Base-by-base conservation (phyloP, 208 protist species). In the Trypanosomatidae sp. region DNA sequence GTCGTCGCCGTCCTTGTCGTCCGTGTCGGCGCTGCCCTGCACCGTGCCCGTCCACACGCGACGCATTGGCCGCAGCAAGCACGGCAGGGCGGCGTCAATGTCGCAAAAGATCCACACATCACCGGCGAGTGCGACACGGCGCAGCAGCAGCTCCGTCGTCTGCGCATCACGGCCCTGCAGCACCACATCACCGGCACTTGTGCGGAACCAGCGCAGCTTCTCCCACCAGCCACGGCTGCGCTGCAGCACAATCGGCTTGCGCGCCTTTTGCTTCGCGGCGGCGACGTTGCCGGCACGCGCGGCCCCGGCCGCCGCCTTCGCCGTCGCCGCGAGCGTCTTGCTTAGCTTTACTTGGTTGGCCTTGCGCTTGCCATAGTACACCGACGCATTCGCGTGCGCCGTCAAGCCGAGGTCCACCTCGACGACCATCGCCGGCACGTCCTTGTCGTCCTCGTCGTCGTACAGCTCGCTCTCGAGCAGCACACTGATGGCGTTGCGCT, bases 141-240 rank as follows among this genome's bases (percentile, higher is more conserved):
- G 78, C 7, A 96, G 57, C 18, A 98, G 62, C 11, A 97, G 23
- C 55, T 99, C 96, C 40, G 98, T 98, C 52, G 96, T 94, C 57
- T 96, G 86, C 27, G 60, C 60, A 54, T 99, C 97, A 39, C 86
- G 76, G 18, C 96, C 96, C 10, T 70, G 68, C 2, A 98, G 51
- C n/a, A 98, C 94, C 4, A 99, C 53, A 48, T 97, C 97, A 26
- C 96, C 96, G 25, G 96, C 87, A 6, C 74, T 84, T 0, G 89
- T 94, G 52, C 98, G 86, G 57, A 99, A 99, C 96, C 96, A 99
- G 30, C 80, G 46, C 41, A 98, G 98, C 64, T 98, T 98, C 44
- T 99, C 97, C 82, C 98, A 99, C 96, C 96, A 99, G 27, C 74
- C 76, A 5, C 76, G 53, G 55, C 84, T 83, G 20, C 97, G 74